Conservation (phyloP, 169 alveolate species). For the Cystoisospora suis region DNA sequence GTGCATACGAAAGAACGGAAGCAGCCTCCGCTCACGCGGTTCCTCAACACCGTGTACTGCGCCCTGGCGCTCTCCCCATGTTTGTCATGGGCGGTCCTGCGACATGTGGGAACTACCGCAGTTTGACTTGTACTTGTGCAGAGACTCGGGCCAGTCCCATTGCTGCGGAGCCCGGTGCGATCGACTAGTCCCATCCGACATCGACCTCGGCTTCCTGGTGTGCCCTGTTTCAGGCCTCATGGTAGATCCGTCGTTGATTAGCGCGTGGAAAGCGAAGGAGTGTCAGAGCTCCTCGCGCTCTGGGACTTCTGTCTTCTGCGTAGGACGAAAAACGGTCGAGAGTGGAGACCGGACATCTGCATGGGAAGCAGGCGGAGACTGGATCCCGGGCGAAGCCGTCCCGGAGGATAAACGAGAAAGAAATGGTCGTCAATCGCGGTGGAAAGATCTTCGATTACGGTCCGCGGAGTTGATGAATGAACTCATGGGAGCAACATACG, state of each 20-base stretch:
- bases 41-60: no score
- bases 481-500: constrained; percentile 3
- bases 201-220: constrained; percentile 32
- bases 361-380: not conserved
- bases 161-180: constrained; percentile 33
- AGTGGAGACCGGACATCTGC: not conserved
- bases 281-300: not conserved
- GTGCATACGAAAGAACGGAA: not conserved
- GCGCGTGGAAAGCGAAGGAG: constrained; percentile 37
- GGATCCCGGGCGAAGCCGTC: no score
- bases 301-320: not conserved
- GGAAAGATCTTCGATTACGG: not conserved
- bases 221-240: constrained; percentile 33
- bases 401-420: no score
- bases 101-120: constrained; percentile 21
- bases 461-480: constrained; percentile 27
- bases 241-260: not conserved
- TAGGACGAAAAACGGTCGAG: not conserved
- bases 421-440: no score
- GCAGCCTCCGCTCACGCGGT: not conserved
- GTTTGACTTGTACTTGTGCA: constrained; percentile 1
- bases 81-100: constrained; percentile 10
- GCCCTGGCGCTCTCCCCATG: not conserved
- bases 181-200: constrained; percentile 7
- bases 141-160: constrained; percentile 6